phyloP scores from a whole-genome alignment of 2,329 filamentous ascomycete species.

The Chrysoporthe puriensis region DNA sequence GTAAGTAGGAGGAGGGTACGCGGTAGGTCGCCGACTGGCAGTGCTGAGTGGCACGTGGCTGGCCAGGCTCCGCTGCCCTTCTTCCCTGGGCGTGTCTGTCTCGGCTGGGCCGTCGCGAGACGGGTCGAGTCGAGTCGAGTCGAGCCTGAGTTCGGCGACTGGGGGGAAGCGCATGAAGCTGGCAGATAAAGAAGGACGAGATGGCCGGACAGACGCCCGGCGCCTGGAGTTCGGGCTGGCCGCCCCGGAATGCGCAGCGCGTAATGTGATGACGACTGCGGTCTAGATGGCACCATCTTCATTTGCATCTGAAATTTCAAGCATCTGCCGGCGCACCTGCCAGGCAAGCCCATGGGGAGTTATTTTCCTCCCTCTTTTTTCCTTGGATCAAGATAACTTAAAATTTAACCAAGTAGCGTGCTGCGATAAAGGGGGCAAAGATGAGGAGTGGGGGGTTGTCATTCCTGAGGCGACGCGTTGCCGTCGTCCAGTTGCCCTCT shows the following conservation, averaged over 20 bases:
- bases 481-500: too few relatives aligned
- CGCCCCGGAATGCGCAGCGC: background rate
- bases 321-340: background rate
- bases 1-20: background rate
- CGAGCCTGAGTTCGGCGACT: too few relatives aligned
- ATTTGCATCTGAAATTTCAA: background rate
- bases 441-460: background rate
- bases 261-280: constrained; percentile 5
- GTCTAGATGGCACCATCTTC: background rate
- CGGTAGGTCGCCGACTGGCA: too few relatives aligned
- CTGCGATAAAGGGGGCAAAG: background rate
- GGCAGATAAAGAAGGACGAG: too few relatives aligned
- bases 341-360: background rate
- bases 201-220: background rate
- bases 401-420: background rate
- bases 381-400: background rate
- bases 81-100: background rate
- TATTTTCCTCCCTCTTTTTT: background rate
- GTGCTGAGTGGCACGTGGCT: background rate
- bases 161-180: too few relatives aligned
- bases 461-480: background rate
- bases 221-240: background rate
- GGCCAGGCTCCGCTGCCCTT: background rate
- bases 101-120: background rate
- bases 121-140: too few relatives aligned